Base-by-base conservation (phyloP, 208 protist genomes). In the Acanthamoeba rhysodes region DNA sequence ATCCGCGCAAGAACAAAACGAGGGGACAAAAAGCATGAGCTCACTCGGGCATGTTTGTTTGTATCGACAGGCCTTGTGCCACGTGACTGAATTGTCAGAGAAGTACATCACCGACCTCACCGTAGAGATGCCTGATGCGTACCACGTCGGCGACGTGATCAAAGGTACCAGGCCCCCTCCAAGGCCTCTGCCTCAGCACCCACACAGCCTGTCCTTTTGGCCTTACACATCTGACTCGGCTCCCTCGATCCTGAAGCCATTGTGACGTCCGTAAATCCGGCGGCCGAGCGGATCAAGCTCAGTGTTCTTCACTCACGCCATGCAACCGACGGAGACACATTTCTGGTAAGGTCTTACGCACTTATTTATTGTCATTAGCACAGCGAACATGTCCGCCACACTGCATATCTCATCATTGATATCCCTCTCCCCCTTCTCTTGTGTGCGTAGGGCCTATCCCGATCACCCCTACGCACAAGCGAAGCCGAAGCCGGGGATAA, bases 91-190 rank as follows among this genome's bases (percentile, higher is more conserved):
- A 22, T 32, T 91, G n/a, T 55, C 57, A 20, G 84, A 91, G 59
- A 91, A 70, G 59, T 91, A 72, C 55, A 64, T 91, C 2, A 50
- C 84, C 41, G 84, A 91, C 32, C 84, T 91, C 57, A 91, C 84
- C 8, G 84, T 91, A 20, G 84, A 91, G 32, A 91, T 91, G 84
- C 84, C 84, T 12, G 84, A 91, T 68, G 84, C 84, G 9, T 91
- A 72, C 22, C 84, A 50, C 59, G 53, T 91, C 0, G 84, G 84
- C 18, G 84, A 91, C 68, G 84, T 91, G 16, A 91, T 91, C 32
- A 91, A 91, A 91, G 84, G 84, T 91, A 41, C 12, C 29, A 20
- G 41, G n/a, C n/a, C 37, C 37, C 4, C 27, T 22, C 22, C 4
- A 1, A 78, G 37, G 1, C 29, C 12, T 18, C n/a, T n/a, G n/a